phyloP scores from a whole-genome alignment of 495 filamentous ascomycete species.

The Hyaloscypha bicolor region DNA sequence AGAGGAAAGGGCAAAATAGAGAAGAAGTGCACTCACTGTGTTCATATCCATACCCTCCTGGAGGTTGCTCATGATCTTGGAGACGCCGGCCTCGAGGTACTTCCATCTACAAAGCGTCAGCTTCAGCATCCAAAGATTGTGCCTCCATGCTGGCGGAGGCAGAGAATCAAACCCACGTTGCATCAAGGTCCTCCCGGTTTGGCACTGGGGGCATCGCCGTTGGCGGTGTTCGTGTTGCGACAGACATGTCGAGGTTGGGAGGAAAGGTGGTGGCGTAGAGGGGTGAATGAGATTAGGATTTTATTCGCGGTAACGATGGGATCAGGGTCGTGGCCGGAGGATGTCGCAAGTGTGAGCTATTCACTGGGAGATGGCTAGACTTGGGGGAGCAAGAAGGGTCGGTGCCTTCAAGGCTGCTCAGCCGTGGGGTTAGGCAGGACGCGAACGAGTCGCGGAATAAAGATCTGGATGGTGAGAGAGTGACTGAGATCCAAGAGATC shows the following conservation, averaged over 20 bases:
- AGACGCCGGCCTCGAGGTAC: constrained; percentile 84
- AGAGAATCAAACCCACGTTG: constrained; percentile 64
- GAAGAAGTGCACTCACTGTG: constrained; percentile 58
- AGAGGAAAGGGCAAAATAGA: background rate
- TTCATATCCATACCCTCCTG: constrained; percentile 91
- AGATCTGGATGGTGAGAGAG: background rate
- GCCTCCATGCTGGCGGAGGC: constrained; percentile 49
- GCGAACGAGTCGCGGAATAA: constrained; percentile 15
- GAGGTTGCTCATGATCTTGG: constrained; percentile 89
- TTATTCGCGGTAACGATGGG: background rate
- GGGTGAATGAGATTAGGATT: background rate
- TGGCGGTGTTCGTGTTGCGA: constrained; percentile 11
- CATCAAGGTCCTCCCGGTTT: constrained; percentile 79
- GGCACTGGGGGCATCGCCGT: constrained; percentile 51
- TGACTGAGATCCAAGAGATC: background rate
- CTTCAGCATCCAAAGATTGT: background rate
- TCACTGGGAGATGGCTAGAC: background rate
- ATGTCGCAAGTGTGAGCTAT: background rate
- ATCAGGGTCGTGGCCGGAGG: background rate
- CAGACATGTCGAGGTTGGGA: constrained; percentile 24
- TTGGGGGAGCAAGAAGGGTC: background rate
- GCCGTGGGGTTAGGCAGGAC: constrained; percentile 13
- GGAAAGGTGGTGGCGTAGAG: background rate
- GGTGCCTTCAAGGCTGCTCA: constrained; percentile 13
- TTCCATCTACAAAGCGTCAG: constrained; percentile 64